Conservation (phyloP, 2,329 filamentous ascomycete species). For the Exophiala lecanii-corni region DNA sequence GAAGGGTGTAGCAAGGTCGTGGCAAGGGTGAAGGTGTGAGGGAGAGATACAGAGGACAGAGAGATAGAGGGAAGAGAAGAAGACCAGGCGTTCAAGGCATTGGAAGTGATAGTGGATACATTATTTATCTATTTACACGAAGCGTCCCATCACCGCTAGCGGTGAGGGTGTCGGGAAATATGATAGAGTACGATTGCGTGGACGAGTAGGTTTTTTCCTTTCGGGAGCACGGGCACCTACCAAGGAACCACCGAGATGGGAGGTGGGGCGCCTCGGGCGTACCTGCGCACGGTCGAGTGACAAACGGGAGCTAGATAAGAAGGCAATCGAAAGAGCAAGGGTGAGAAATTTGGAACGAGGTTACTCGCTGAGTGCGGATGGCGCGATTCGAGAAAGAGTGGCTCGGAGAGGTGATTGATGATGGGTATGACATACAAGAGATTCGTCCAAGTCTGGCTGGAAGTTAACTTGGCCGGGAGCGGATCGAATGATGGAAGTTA, state of each 20-base stretch:
- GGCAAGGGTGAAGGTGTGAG: neutral
- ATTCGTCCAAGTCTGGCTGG: too few relatives aligned
- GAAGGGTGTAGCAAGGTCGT: conserved; percentile 5
- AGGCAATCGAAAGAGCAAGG: conserved; percentile 12
- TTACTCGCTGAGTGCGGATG: too few relatives aligned
- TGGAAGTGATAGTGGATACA: neutral
- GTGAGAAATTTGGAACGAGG: too few relatives aligned
- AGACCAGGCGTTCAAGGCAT: conserved; percentile 7
- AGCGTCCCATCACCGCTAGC: neutral
- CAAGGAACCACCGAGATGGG: too few relatives aligned
- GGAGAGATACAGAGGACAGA: neutral
- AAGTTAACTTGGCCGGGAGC: too few relatives aligned
- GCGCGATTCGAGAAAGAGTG: too few relatives aligned
- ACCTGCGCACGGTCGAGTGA: conserved; percentile 8
- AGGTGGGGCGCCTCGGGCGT: conserved; percentile 9
- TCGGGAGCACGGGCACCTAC: too few relatives aligned
- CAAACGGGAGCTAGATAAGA: conserved; percentile 5
- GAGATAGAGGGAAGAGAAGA: neutral
- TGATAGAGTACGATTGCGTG: neutral
- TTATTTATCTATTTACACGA: neutral
- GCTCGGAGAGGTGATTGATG: too few relatives aligned
- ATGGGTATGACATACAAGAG: too few relatives aligned
- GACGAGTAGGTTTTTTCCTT: too few relatives aligned
- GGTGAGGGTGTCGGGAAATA: conserved; percentile 1
- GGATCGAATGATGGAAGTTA: too few relatives aligned